A percentile compares a stretch with the other conserved stretches of the same genome.
These are phyloP conservation scores for Zymoseptoria tritici DNA, from an alignment of 2,329 filamentous ascomycete species.

Conservation along the genomic window DNA sequence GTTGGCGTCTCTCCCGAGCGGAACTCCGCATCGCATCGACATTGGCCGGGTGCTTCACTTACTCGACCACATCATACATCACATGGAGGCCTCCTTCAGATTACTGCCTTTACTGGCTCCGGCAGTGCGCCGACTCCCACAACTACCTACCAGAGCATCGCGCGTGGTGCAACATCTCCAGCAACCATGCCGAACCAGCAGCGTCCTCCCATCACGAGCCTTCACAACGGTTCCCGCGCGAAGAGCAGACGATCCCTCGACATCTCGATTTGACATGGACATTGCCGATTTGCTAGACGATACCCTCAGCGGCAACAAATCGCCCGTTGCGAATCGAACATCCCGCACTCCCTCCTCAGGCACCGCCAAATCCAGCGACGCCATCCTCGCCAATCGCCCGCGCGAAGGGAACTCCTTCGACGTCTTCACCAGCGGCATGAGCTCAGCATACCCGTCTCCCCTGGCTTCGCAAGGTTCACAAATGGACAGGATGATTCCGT, in stretches of 20 bases:
- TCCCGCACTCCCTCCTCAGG: neutral
- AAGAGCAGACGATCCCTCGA: slow-evolving; percentile 6
- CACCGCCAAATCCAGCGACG: slow-evolving; percentile 2
- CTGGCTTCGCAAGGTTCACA: neutral
- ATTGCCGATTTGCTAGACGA: slow-evolving; percentile 8
- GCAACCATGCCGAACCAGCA: slow-evolving; percentile 6
- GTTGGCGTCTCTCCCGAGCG: neutral
- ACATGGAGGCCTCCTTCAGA: slow-evolving; percentile 25
- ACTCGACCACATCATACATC: slow-evolving; percentile 1
- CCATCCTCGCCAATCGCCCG: slow-evolving; percentile 21
- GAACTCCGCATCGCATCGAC: neutral
- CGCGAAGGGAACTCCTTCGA: slow-evolving; percentile 10
- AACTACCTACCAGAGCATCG: slow-evolving; percentile 3
- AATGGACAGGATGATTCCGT: neutral
- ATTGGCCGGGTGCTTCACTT: neutral
- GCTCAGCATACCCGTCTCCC: neutral
- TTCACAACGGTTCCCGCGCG: slow-evolving; percentile 16
- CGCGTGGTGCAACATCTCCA: slow-evolving; percentile 7
- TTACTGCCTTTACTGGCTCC: slow-evolving; percentile 18
- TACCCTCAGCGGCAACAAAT: slow-evolving; percentile 24
- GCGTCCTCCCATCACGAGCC: slow-evolving; percentile 6
- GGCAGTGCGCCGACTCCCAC: slow-evolving; percentile 9
- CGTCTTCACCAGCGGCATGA: slow-evolving; percentile 10
- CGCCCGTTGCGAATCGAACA: slow-evolving; percentile 11
- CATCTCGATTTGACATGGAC: neutral